Evolutionary conservation across 148 eudicot species (phyloP).

Genomic region (Heliamphora exappendiculata): DNA sequence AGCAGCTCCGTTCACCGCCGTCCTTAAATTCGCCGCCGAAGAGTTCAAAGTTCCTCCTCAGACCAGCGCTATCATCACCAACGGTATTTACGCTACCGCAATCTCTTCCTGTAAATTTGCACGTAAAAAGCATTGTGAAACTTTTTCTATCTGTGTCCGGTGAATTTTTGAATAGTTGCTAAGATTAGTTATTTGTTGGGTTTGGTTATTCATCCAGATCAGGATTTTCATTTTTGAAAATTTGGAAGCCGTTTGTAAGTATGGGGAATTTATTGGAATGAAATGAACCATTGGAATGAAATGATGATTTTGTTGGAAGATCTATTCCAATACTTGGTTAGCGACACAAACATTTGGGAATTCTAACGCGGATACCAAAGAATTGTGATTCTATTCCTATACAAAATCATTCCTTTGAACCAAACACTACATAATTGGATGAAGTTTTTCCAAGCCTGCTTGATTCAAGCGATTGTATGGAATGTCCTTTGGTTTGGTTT

Average conservation of each 20-base stretch:
- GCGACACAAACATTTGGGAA: too few relatives aligned
- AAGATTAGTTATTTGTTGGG: neutral
- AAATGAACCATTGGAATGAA: too few relatives aligned
- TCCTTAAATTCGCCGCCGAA: constrained; percentile 92
- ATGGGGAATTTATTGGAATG: neutral
- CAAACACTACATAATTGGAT: neutral
- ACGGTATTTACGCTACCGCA: constrained; percentile 33
- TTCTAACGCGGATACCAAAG: too few relatives aligned
- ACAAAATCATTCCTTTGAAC: too few relatives aligned
- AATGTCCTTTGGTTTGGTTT: neutral
- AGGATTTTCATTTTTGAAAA: neutral
- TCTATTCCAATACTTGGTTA: too few relatives aligned
- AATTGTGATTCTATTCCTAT: too few relatives aligned
- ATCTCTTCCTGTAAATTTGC: neutral
- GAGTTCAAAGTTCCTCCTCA: constrained; percentile 99
- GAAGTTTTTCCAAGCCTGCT: neutral
- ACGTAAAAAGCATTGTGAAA: neutral
- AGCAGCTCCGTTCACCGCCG: constrained; percentile 95
- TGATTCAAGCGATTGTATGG: neutral
- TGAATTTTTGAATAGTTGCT: neutral
- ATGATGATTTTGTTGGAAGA: too few relatives aligned
- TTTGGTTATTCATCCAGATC: neutral
- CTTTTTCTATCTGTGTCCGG: neutral
- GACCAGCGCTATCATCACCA: constrained; percentile 96
- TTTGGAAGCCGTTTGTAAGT: neutral